Evolutionary conservation across 2,329 filamentous ascomycete species (phyloP).

Genomic region (Pseudogymnoascus sp.): DNA sequence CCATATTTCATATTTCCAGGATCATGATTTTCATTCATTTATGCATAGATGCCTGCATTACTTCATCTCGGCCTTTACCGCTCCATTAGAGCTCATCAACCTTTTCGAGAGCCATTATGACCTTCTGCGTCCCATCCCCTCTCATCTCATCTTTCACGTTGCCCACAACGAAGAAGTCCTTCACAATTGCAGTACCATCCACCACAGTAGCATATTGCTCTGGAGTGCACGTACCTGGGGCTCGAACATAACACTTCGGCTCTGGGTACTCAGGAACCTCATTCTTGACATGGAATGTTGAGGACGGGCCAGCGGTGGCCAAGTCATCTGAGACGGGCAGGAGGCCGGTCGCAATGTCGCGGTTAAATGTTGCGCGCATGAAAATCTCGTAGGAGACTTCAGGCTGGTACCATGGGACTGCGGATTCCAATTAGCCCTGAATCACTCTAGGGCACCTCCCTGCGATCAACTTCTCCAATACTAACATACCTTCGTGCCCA

Average conservation of each 20-base stretch:
- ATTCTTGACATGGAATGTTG: conserved; percentile 36
- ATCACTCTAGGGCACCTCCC: conserved; percentile 50
- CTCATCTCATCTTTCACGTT: conserved; percentile 10
- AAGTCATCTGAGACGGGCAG: conserved; percentile 30
- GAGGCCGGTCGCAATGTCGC: conserved; percentile 46
- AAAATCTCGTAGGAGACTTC: conserved; percentile 45
- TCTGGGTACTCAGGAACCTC: conserved; percentile 32
- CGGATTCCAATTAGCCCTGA: conserved; percentile 42
- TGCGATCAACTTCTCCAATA: conserved; percentile 23
- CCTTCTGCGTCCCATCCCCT: not conserved
- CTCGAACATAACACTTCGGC: conserved; percentile 39
- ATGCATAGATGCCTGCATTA: not conserved
- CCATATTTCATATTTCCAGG: not conserved
- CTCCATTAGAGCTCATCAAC: not conserved
- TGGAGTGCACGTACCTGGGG: conserved; percentile 35
- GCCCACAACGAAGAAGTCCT: conserved; percentile 38
- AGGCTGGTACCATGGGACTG: conserved; percentile 43
- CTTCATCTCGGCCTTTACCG: not conserved
- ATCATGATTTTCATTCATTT: not conserved
- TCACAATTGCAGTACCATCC: conserved; percentile 39
- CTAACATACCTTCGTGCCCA: conserved; percentile 39
- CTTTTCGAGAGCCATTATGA: not conserved
- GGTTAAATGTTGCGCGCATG: conserved; percentile 39
- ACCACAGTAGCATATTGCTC: conserved; percentile 36
- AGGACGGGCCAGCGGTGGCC: conserved; percentile 33